Evolutionary conservation across 805 yeast species (phyloP), one percentile per base, ranked within the genome.

Genomic region (Barnettozyma wickerhamii): DNA sequence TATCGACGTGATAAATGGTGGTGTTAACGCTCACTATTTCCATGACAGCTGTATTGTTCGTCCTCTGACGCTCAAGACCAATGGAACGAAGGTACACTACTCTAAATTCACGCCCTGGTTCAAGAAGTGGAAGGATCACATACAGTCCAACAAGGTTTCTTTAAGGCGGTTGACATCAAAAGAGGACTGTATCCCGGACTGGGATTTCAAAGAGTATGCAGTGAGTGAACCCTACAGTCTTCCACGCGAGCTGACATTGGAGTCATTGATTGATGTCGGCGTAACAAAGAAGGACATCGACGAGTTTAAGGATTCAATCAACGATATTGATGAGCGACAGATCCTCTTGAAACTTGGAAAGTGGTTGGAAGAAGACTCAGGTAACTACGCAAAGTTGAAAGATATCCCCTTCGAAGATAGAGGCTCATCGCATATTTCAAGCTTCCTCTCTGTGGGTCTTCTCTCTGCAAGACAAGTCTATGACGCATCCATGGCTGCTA

Each of bases 51-150:
- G 76, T 42, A 61, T 69, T 10, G 68, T 72, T 13, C 49, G 52
- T 10, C 77, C 77, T 0, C 66, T 70, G 2, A 50, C 46, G 13
- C 50, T 72, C 27, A 57, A 52, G 6, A 64, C 76, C 0, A 65
- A 40, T 15, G 26, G 66, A 27, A 68, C 65, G 46, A 74, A 72
- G 1, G 62, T 69, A 1, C 71, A 63, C 35, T 72, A 67, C 39
- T 64, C 74, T 2, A 71, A 70, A 10, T 72, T 72, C 45, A 62
- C 74, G 4, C 77, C 77, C 0, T 72, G 75, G 75, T 69, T 60
- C 46, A 67, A 59, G 41, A 62, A 66, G 23, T 72, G 77, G 77
- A 50, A 53, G 7, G 50, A 53, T 13, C 49, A 56, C 35, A 47
- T 68, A 10, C 49, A 62, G 29, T 46, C 47, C 6, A 29, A 50